Conservation (phyloP, 2,329 filamentous ascomycete species). For the Drechslerella coelobrocha region DNA sequence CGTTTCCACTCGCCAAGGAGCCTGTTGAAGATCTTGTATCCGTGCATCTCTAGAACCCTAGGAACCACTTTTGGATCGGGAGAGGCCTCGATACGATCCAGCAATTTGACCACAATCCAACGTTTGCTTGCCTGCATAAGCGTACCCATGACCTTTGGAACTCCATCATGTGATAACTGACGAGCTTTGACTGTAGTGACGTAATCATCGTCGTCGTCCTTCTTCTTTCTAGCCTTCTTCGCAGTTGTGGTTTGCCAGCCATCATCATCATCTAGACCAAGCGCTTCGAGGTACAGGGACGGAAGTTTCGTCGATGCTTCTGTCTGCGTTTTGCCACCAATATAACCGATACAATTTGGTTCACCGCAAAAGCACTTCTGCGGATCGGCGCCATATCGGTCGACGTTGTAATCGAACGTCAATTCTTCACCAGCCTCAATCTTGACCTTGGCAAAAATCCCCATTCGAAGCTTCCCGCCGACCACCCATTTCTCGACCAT, state of each 20-base stretch:
- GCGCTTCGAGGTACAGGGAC: constrained; percentile 85
- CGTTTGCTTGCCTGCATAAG: constrained; percentile 99
- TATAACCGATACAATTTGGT: constrained; percentile 91
- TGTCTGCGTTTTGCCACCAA: constrained; percentile 96
- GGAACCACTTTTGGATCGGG: constrained; percentile 86
- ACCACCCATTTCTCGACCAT: constrained; percentile 99
- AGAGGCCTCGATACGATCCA: constrained; percentile 84
- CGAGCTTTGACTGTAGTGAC: constrained; percentile 85
- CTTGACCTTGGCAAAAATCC: constrained; percentile 88
- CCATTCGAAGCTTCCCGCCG: constrained; percentile 96
- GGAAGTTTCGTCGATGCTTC: constrained; percentile 87
- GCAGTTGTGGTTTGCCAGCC: constrained; percentile 89
- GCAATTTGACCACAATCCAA: constrained; percentile 96
- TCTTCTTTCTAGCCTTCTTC: constrained; percentile 92
- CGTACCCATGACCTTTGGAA: constrained; percentile 93
- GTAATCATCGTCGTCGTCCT: constrained; percentile 88
- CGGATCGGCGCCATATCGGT: constrained; percentile 94
- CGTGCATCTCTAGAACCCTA: constrained; percentile 92
- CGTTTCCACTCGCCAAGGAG: constrained; percentile 83
- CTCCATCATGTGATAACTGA: constrained; percentile 76
- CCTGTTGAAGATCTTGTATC: constrained; percentile 91
- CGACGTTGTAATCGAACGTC: constrained; percentile 99
- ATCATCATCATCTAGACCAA: constrained; percentile 91
- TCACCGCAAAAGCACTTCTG: constrained; percentile 97
- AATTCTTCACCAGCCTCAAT: constrained; percentile 91